Base-by-base conservation (phyloP, 768 basidiomycete genomes). In the Collybia mongolica region DNA sequence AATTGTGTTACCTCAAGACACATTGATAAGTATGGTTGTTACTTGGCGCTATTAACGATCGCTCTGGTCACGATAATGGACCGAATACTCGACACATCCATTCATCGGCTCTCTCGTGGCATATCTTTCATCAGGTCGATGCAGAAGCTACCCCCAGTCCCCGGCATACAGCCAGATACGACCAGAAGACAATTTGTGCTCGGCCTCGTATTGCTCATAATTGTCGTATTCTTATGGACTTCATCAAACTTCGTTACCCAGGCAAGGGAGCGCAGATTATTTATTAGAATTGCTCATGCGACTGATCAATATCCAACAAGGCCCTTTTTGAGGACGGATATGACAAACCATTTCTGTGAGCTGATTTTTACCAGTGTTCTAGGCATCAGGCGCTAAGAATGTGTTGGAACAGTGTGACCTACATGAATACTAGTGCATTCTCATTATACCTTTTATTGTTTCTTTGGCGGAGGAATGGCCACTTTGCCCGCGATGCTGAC, bases 381-480 rank as follows among this genome's bases (percentile, higher is more conserved):
- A n/a, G 38, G 36, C 36, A 44, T 36, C 19, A 37, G 22, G 7
- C 5, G 32, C 7, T 32, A 3, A 32, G 11, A 32, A 4, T 26
- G 5, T 6, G 11, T 9, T 14, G 32, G 29, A n/a, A 39, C 50
- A 90, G 90, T 50, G 80, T 92, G 44, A 95, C 96, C 9, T 98
- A 97, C 62, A 72, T 96, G 63, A 93, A 86, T 68, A 98, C 95
- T 1, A 86, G 89, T 54, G 76, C 92, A n/a, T 98, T 98, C 63
- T 71, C 81, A 3, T 59, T 93, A 12, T 95, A 95, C 69, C 83
- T 95, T 24, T 45, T 93, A 2, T 90, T 90, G 41, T 55, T 51
- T 42, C 35, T 46, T 23, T 52, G 54, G 43, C 44, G 63, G 46
- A 60, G 56, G 29, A 39, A 49, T 39, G 29, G 46, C 14, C 32